Evolutionary conservation across 202 grass and related monocot genomes (phyloP).

Genomic region (Panicum virgatum): DNA sequence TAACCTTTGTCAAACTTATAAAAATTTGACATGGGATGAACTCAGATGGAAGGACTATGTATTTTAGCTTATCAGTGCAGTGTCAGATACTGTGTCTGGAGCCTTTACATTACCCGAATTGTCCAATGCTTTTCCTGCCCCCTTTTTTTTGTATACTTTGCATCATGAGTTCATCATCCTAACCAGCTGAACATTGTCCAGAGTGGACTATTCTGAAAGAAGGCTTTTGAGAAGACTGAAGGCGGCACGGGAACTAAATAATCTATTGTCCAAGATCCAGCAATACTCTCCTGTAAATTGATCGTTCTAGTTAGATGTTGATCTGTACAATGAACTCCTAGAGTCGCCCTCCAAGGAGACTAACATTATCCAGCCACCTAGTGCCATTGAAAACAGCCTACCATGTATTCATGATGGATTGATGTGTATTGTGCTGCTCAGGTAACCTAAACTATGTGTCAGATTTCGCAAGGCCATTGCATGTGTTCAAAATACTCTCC

Average conservation of each 20-base stretch:
- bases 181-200: conserved; percentile 23
- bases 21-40: too few relatives aligned
- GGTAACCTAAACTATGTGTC: conserved; percentile 1
- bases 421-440: conserved; percentile 25
- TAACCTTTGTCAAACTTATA: too few relatives aligned
- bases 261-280: conserved; percentile 23
- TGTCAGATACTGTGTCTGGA: not conserved
- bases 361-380: conserved; percentile 7
- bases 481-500: not conserved
- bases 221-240: conserved; percentile 10
- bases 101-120: not conserved
- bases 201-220: conserved; percentile 11
- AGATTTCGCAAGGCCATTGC: not conserved
- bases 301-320: conserved; percentile 38
- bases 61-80: conserved; percentile 4
- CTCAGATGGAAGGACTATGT: not conserved
- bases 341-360: conserved; percentile 3
- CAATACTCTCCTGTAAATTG: conserved; percentile 43
- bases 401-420: conserved; percentile 11
- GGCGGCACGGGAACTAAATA: not conserved
- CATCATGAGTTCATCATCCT: conserved; percentile 17
- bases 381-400: not conserved
- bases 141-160: not conserved
- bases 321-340: conserved; percentile 32
- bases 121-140: not conserved